Evolutionary conservation across 345 rosid genomes (phyloP), one percentile per base, ranked within the genome.

Genomic region (Hibiscus tridactylites): DNA sequence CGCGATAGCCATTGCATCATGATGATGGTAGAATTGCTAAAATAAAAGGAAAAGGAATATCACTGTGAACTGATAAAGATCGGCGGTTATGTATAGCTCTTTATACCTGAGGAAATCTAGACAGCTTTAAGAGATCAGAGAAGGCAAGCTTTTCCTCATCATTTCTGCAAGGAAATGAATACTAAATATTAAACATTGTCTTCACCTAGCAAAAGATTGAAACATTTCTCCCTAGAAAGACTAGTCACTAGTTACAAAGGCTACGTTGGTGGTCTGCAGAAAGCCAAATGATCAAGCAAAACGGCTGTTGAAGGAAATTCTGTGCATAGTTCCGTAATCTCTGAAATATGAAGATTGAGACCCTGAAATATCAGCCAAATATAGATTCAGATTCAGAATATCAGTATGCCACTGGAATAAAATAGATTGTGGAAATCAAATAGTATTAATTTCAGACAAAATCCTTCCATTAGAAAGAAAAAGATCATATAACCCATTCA

Each of bases 221-320:
- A 75, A 57, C n/a, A 16, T 44, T 63, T 71, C 63, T 61, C 69
- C 57, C 46, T 12, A 74, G 7, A 58, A 65, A 66, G 70, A 46
- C 16, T 46, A 74, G 42, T 47, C 6, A 46, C 16, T 46, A 74
- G 42, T 47, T 8, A 61, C 24, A 71, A 73, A 52, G 65, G 50
- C 91, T 70, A 91, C 91, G n/a, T 71, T 73, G 91, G 92, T 33
- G 88, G 91, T 82, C 81, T 91, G 92, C 97, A 91, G 82, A 94
- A 94, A 81, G 90, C 95, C 59, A 93, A 79, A 75, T 94, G 96
- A 84, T 94, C 97, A 28, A 94, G 86, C 69, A 94, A 68, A 47
- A 86, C 95, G 59, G 31, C 68, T 4, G 98, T 94, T 29, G 87
- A 82, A 75, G 96, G 96, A 77, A 83, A 94, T 78, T 91, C 91